A percentile compares a stretch with the other conserved stretches of the same genome.
Conservation (phyloP, 768 basidiomycete genomes). For the Dacryopinax spathularia region DNA sequence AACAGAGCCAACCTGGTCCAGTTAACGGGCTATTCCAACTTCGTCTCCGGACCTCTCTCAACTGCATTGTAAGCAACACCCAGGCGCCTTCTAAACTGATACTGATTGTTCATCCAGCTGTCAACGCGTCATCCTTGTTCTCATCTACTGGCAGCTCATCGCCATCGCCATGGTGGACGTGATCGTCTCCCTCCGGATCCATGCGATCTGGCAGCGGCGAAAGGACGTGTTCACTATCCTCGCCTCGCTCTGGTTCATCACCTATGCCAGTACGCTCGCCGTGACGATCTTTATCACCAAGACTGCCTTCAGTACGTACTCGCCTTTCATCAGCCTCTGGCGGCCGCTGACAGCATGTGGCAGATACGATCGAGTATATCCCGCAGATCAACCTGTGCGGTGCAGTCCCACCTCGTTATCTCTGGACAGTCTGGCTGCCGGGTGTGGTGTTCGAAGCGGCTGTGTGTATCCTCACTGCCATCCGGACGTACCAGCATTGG, state of each 20-base stretch:
- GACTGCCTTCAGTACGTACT: neutral
- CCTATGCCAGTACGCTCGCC: neutral
- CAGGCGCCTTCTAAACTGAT: neutral
- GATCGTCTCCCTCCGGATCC: neutral
- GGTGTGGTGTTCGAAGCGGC: neutral
- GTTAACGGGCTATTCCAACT: neutral
- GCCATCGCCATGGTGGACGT: neutral
- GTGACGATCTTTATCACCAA: neutral
- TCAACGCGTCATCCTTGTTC: neutral
- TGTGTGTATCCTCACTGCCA: neutral
- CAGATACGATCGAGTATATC: neutral
- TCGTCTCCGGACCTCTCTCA: neutral
- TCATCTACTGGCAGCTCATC: slow-evolving; percentile 3
- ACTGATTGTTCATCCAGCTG: neutral
- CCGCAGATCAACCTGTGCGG: neutral
- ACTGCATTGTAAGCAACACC: neutral
- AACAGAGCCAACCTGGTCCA: neutral
- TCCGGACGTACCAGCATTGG: neutral
- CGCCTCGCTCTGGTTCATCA: neutral
- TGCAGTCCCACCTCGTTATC: neutral
- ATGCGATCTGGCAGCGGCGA: neutral
- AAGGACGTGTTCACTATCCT: neutral
- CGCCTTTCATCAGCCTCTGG: neutral
- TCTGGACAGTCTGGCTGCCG: neutral
- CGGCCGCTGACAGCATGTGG: neutral